Evolutionary conservation across 257 asterid genomes (phyloP).

Genomic region (Fraxinus americana): DNA sequence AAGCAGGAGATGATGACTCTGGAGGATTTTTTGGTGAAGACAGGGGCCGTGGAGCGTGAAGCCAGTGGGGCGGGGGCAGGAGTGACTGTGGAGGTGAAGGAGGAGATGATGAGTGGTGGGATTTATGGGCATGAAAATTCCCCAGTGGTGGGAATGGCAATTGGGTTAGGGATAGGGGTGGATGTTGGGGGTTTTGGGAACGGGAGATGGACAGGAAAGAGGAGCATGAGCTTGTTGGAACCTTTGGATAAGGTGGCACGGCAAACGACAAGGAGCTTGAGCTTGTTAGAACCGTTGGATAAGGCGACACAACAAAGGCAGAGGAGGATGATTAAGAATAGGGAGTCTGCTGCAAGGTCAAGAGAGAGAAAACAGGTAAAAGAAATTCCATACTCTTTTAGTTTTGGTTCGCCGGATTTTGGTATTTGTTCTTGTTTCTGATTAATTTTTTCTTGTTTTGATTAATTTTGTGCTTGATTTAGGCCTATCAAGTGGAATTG

Average conservation of each 20-base stretch:
- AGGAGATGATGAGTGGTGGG: conserved; percentile 40
- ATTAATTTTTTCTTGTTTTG: conserved; percentile 11
- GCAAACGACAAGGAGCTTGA: conserved; percentile 57
- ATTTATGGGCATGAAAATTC: conserved; percentile 25
- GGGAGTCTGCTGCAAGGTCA: conserved; percentile 90
- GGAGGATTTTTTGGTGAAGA: no score
- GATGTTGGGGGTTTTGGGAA: conserved; percentile 40
- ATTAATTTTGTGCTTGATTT: neutral
- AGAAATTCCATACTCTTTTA: neutral
- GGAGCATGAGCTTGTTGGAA: conserved; percentile 70
- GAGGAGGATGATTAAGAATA: no score
- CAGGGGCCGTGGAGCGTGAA: no score
- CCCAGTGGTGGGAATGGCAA: conserved; percentile 35
- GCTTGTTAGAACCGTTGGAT: conserved; percentile 69
- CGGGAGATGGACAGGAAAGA: conserved; percentile 51
- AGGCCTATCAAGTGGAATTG: conserved; percentile 86
- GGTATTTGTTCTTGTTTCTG: conserved; percentile 11
- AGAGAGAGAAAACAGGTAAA: conserved; percentile 96
- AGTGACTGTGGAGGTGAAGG: conserved; percentile 45
- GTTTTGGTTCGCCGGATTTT: conserved; percentile 7
- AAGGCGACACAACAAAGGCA: conserved; percentile 56
- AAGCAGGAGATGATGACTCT: conserved; percentile 55
- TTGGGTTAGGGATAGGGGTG: conserved; percentile 33
- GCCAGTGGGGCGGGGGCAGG: neutral
- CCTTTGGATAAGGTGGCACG: conserved; percentile 75